These are phyloP conservation scores for Metschnikowia shivogae DNA, from an alignment of 805 yeast genomes.

Conservation along the genomic window DNA sequence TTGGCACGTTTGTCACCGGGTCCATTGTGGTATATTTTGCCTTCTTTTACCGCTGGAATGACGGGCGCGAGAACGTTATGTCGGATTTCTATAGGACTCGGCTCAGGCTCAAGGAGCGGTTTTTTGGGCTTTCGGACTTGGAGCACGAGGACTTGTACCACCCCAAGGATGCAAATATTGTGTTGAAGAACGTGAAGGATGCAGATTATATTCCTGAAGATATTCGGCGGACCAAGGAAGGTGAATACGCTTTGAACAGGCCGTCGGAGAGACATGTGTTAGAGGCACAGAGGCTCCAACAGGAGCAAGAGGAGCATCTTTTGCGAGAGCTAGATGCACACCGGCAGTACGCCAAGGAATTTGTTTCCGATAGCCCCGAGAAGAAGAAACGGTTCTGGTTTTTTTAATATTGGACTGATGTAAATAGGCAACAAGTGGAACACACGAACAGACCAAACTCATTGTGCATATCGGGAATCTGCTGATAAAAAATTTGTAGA, in stretches of 20 bases:
- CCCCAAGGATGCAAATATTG: constrained; percentile 37
- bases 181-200: constrained; percentile 42
- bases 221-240: constrained; percentile 42
- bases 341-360: constrained; percentile 17
- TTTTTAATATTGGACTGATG: constrained; percentile 3
- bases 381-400: constrained; percentile 16
- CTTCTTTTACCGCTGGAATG: constrained; percentile 82
- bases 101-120: constrained; percentile 48
- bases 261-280: constrained; percentile 69
- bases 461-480: too few relatives aligned
- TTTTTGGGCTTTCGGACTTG: constrained; percentile 54
- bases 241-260: constrained; percentile 52
- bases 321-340: constrained; percentile 32
- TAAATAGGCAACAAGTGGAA: too few relatives aligned
- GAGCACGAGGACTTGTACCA: constrained; percentile 61
- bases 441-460: too few relatives aligned
- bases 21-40: constrained; percentile 54
- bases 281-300: constrained; percentile 68
- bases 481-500: too few relatives aligned
- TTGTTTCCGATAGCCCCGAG: constrained; percentile 6
- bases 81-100: constrained; percentile 63
- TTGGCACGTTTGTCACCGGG: constrained; percentile 48
- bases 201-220: constrained; percentile 40
- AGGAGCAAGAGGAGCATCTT: constrained; percentile 57
- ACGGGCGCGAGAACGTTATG: constrained; percentile 72